A percentile compares a stretch with the other conserved stretches of the same genome.
phyloP scores from a whole-genome alignment of 345 rosid species.

The Gossypium arboreum region DNA sequence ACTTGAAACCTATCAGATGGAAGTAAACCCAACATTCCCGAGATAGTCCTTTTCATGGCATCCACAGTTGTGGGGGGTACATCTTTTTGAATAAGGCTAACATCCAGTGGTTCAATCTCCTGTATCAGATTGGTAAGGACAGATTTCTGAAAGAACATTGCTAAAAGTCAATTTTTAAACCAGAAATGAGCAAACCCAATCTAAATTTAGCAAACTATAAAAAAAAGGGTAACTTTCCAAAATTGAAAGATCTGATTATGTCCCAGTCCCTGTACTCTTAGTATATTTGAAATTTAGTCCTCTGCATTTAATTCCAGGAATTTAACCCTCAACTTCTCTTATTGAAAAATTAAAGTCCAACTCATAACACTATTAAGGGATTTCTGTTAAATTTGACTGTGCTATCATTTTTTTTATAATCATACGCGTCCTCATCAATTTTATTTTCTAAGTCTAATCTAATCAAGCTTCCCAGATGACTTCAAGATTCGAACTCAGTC shows the following conservation, averaged over 20 bases:
- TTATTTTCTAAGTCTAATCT: no score
- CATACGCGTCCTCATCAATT: no score
- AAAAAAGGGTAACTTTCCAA: not conserved
- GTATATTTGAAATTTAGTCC: no score
- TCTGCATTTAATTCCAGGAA: no score
- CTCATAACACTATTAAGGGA: no score
- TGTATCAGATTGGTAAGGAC: conserved; percentile 60
- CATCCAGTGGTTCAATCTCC: conserved; percentile 90
- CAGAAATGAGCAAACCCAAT: not conserved
- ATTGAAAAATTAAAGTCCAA: no score
- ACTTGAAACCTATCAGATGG: conserved; percentile 93
- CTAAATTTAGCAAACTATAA: not conserved
- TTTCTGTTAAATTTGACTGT: no score
- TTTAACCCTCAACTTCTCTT: no score
- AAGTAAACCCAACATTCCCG: conserved; percentile 95
- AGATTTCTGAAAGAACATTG: conserved; percentile 49
- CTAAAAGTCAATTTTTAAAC: conserved; percentile 8
- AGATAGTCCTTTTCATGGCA: conserved; percentile 96
- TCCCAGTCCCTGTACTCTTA: no score
- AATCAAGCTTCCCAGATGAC: no score
- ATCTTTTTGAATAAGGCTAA: conserved; percentile 83
- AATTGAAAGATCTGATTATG: not conserved
- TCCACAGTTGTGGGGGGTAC: conserved; percentile 79
- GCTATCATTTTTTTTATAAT: no score
- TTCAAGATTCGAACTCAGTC: no score